A percentile compares a stretch with the other conserved stretches of the same genome.
These are phyloP conservation scores for Elaeis oleifera DNA, from an alignment of 202 grass and related monocot genomes.

Conservation along the genomic window DNA sequence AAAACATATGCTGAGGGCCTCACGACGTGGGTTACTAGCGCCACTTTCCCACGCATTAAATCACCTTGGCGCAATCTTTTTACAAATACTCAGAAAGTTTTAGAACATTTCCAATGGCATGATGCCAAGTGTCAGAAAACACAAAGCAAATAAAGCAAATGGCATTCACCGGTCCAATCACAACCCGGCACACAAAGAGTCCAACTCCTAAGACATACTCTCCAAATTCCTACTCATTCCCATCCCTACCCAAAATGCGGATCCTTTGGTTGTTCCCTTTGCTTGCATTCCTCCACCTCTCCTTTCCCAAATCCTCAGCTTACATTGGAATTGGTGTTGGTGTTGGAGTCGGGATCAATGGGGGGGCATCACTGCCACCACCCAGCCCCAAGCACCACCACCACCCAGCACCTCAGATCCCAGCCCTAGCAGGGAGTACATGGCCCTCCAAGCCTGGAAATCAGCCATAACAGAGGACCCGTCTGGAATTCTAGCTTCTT, in stretches of 20 bases:
- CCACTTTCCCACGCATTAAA: slow-evolving; percentile 8
- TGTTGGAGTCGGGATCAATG: slow-evolving; percentile 58
- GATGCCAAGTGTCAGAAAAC: background rate
- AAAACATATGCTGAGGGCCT: too few relatives aligned
- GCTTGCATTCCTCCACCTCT: slow-evolving; percentile 14
- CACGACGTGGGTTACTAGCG: background rate
- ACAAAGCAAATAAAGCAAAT: background rate
- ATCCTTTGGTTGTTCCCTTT: slow-evolving; percentile 22
- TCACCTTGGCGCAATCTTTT: background rate
- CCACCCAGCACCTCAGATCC: background rate
- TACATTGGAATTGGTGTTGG: slow-evolving; percentile 32
- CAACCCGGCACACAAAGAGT: background rate
- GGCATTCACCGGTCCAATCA: slow-evolving; percentile 2
- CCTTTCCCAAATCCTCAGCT: slow-evolving; percentile 21
- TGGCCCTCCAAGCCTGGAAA: slow-evolving; percentile 67
- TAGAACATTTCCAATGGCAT: background rate
- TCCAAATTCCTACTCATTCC: background rate
- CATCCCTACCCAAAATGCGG: slow-evolving; percentile 2
- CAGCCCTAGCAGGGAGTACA: slow-evolving; percentile 34
- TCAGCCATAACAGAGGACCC: slow-evolving; percentile 60
- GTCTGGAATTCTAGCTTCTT: slow-evolving; percentile 41
- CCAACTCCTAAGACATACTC: slow-evolving; percentile 2
- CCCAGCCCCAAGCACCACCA: background rate
- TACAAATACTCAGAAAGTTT: background rate
- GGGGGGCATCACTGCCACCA: slow-evolving; percentile 19